Evolutionary conservation across 768 basidiomycete genomes (phyloP), one percentile per base, ranked within the genome.

Genomic region (Kwoniella sp.): DNA sequence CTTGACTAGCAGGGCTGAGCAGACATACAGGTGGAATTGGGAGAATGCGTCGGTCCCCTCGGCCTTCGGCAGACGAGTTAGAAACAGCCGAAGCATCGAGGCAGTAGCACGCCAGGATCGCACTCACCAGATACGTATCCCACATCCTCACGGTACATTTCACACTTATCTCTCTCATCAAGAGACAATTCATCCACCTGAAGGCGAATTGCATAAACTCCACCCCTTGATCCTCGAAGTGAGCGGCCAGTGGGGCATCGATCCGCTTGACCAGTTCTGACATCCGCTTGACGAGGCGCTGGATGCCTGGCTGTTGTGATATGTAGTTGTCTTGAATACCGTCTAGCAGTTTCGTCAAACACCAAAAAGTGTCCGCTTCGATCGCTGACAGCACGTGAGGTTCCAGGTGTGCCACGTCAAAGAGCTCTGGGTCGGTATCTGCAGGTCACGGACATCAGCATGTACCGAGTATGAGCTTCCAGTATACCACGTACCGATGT

Each of bases 171-270:
- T 98, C 95, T 51, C 95, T 81, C 93, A 99, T 96, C 53, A 98
- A 79, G 44, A 99, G 76, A 71, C 95, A 96, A 68, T 99, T 98
- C 91, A 99, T 96, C 95, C 95, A 99, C 45, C 95, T 82, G 76
- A 99, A 99, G 32, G 95, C 93, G 65, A 99, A 99, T 71, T 99
- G 95, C 85, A 99, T 95, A 70, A 95, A 99, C 77, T 98, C 92
- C 62, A 99, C 91, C 65, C 87, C 88, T 75, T 99, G 86, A 10
- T 84, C 77, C 57, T 86, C 85, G 45, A 99, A 80, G 75, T 99
- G 95, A 6, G 82, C 77, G 4, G 85, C 80, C n/a, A 99, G 80
- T 2, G 90, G 89, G 17, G 86, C 89, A 40, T 76, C 75, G 25
- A 76, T 76, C 12, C 75, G 59, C 48, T 66, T 71, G 43, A 98